Percentiles rank a stretch among this genome's conserved stretches.
phyloP scores from a whole-genome alignment of 768 basidiomycete species.

The Termitomyces sp. region DNA sequence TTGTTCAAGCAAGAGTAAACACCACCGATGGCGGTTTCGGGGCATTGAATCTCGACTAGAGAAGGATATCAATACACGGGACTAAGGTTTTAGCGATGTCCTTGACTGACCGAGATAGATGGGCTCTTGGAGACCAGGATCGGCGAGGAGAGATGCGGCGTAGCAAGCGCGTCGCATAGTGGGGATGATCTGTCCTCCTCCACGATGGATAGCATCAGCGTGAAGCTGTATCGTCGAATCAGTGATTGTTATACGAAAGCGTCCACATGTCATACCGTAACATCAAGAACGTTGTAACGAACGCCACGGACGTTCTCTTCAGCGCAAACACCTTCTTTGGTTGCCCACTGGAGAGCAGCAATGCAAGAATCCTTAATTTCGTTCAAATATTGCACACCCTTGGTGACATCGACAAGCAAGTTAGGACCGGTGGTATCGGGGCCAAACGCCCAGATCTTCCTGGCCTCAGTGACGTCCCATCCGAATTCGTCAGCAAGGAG shows the following conservation, averaged over 20 bases:
- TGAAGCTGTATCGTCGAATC: constrained; percentile 57
- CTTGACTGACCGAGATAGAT: constrained; percentile 74
- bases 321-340: constrained; percentile 92
- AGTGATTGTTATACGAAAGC: neutral
- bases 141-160: constrained; percentile 90
- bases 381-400: constrained; percentile 98
- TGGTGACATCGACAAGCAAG: constrained; percentile 94
- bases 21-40: constrained; percentile 95
- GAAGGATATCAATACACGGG: constrained; percentile 10
- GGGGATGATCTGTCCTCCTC: constrained; percentile 98
- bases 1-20: constrained; percentile 93
- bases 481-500: constrained; percentile 92
- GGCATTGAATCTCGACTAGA: constrained; percentile 95
- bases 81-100: neutral
- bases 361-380: constrained; percentile 99
- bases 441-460: constrained; percentile 99
- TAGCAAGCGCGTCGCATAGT: constrained; percentile 95
- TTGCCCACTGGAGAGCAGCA: constrained; percentile 99
- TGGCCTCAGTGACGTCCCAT: constrained; percentile 98
- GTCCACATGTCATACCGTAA: constrained; percentile 57
- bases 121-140: constrained; percentile 92
- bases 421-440: constrained; percentile 97
- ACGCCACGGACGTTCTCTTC: constrained; percentile 99
- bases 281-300: constrained; percentile 93
- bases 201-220: constrained; percentile 98